Conservation (phyloP, 2,329 filamentous ascomycete species). For the Zasmidium cellare region DNA sequence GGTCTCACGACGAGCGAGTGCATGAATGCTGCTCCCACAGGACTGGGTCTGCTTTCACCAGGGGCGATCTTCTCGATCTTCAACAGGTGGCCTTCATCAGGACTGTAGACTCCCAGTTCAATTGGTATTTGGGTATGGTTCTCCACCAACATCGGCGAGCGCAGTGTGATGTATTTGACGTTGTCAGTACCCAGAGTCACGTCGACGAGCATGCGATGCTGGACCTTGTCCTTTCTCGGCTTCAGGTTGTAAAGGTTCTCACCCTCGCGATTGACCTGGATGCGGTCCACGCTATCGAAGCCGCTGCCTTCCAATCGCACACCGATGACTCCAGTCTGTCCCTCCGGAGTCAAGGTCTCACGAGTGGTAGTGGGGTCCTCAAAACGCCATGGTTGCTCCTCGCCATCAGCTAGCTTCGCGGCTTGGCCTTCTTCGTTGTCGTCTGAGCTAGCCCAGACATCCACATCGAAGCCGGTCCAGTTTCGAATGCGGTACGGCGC, state of each 20-base stretch:
- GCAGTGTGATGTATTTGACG: slow-evolving; percentile 95
- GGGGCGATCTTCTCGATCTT: slow-evolving; percentile 98
- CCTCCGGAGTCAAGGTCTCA: slow-evolving; percentile 85
- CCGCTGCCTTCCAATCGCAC: slow-evolving; percentile 88
- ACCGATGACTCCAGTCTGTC: slow-evolving; percentile 74
- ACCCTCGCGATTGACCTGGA: slow-evolving; percentile 90
- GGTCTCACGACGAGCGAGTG: slow-evolving; percentile 86
- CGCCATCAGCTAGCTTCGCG: slow-evolving; percentile 78
- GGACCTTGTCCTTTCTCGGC: slow-evolving; percentile 78
- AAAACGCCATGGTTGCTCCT: slow-evolving; percentile 93
- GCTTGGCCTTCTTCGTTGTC: slow-evolving; percentile 68
- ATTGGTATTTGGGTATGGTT: slow-evolving; percentile 97
- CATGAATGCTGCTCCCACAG: slow-evolving; percentile 87
- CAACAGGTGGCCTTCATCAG: slow-evolving; percentile 80
- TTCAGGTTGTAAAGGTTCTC: slow-evolving; percentile 87
- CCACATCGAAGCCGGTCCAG: slow-evolving; percentile 89
- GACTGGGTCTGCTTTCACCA: slow-evolving; percentile 83
- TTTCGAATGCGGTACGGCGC: slow-evolving; percentile 93
- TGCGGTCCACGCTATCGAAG: slow-evolving; percentile 85
- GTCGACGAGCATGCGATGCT: slow-evolving; percentile 89
- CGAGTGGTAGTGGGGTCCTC: slow-evolving; percentile 96
- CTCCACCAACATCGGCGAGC: slow-evolving; percentile 87
- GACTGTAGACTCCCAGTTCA: slow-evolving; percentile 87
- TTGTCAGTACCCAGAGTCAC: slow-evolving; percentile 90
- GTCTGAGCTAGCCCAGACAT: slow-evolving; percentile 76